phyloP scores from a whole-genome alignment of 1,284 basidiomycete genomes.

The Sutorius eximius region DNA sequence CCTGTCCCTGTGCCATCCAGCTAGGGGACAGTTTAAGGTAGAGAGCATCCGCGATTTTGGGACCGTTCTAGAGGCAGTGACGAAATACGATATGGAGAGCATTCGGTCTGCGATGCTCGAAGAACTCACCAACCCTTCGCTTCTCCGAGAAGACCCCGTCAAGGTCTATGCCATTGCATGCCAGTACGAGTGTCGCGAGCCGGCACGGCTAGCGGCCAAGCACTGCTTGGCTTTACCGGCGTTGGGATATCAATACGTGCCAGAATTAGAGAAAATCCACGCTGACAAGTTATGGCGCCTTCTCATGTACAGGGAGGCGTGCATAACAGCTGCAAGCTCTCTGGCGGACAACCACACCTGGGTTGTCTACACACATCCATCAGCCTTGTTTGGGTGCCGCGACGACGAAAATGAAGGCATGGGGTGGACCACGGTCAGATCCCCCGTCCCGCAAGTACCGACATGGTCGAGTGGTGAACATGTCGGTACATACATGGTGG shows the following conservation, averaged over 20 bases:
- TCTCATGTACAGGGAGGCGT: constrained; percentile 14
- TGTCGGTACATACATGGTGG: constrained; percentile 16
- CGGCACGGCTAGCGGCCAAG: constrained; percentile 13
- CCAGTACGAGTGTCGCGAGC: constrained; percentile 1
- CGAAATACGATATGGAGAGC: constrained; percentile 26
- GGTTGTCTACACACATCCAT: not conserved
- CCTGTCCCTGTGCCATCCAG: constrained; percentile 33
- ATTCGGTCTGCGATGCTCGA: not conserved
- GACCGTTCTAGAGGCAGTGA: constrained; percentile 9
- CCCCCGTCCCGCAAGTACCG: constrained; percentile 6
- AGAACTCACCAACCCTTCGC: not conserved
- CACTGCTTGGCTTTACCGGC: constrained; percentile 7
- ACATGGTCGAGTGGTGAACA: not conserved
- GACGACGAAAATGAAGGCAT: rapidly evolving
- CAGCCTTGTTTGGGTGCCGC: constrained; percentile 3
- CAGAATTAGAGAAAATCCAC: constrained; percentile 18
- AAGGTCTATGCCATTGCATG: constrained; percentile 21
- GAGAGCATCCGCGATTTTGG: constrained; percentile 1
- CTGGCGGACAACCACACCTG: constrained; percentile 8
- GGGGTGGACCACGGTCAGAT: not conserved
- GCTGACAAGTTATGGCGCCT: constrained; percentile 10
- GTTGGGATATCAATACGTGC: not conserved
- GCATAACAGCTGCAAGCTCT: not conserved
- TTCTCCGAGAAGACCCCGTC: constrained; percentile 15
- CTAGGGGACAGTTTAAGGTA: not conserved